Evolutionary conservation across 78 protist genomes (phyloP), one percentile per base, ranked within the genome.

Genomic region (Cavenderia fasciculata): DNA sequence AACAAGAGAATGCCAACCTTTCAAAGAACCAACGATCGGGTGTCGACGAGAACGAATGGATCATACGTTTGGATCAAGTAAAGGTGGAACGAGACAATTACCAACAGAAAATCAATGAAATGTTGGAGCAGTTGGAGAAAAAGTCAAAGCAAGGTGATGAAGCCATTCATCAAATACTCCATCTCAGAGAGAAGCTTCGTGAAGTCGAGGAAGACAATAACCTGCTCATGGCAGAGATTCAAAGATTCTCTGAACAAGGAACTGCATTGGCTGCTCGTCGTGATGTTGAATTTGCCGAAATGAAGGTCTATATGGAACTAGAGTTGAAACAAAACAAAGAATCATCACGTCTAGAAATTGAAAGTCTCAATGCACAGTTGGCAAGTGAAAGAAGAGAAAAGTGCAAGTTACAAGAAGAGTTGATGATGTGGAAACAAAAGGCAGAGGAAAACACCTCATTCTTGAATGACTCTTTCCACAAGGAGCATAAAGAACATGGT

Each of bases 361-460:
- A 41, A 6, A 27, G 43, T 41, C 47, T 82, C 12, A 0, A 44
- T 0, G 11, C 38, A 21, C 90, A 82, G 44, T 33, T 82, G 11
- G 10, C 27, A 16, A 47, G 40, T 25, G 90, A 82, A 40, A 68
- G 59, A 19, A 56, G 44, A 65, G 90, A 82, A 23, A 82, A 68
- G 68, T 78, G 43, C 38, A 29, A 49, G 19, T 33, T 82, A 2
- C 52, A 36, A 27, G 90, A 82, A 5, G 90, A 82, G n/a, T 23
- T 82, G 8, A 57, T 7, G 38, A 82, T 57, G 44, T 57, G 61
- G 66, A 68, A 69, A 31, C 59, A 25, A 16, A 57, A 61, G 18
- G 71, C 56, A 0, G 71, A 59, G 44, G 85, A 74, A 46, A 31
- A n/a, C 11, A 27, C 74, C 0, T 41, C 51, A 56, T 29, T 82